These are phyloP conservation scores for Mortierella sp. DNA, from an alignment of 371 early-diverging fungal species.

Conservation along the genomic window DNA sequence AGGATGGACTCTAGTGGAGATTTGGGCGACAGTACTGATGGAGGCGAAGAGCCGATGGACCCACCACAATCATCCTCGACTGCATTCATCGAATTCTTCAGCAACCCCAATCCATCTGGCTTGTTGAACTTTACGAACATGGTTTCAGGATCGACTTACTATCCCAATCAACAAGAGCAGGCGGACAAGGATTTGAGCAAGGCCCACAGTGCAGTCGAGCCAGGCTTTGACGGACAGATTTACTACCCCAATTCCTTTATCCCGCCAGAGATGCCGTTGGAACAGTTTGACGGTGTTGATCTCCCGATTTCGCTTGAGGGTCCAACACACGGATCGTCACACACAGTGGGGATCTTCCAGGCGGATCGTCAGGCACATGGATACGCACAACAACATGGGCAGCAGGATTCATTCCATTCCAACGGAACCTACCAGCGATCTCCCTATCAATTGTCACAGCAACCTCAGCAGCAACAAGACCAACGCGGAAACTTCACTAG, in stretches of 20 bases:
- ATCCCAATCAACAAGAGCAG: conserved; percentile 6
- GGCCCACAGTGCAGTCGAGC: conserved; percentile 13
- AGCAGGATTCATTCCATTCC: neutral
- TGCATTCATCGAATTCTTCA: conserved; percentile 42
- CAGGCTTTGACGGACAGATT: conserved; percentile 11
- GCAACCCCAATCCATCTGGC: conserved; percentile 22
- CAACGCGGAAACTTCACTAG: conserved; percentile 7
- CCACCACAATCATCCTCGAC: conserved; percentile 31
- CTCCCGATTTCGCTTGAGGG: conserved; percentile 18
- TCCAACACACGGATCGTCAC: conserved; percentile 3
- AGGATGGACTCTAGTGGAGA: conserved; percentile 3
- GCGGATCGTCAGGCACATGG: neutral
- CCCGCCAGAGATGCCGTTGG: conserved; percentile 17
- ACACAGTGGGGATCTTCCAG: conserved; percentile 1
- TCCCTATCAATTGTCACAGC: conserved; percentile 1
- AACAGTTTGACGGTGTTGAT: conserved; percentile 23
- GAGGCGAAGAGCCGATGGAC: conserved; percentile 12
- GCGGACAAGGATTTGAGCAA: conserved; percentile 8
- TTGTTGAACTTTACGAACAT: conserved; percentile 6
- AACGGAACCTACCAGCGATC: conserved; percentile 9
- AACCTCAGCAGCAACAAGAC: conserved; percentile 17
- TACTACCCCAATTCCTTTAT: conserved; percentile 11
- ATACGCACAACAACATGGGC: conserved; percentile 12
- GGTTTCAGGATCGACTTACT: conserved; percentile 5
- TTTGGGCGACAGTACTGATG: neutral